Evolutionary conservation across 2,329 filamentous ascomycete genomes (phyloP), one percentile per base, ranked within the genome.

Genomic region (Blumeria hordei): DNA sequence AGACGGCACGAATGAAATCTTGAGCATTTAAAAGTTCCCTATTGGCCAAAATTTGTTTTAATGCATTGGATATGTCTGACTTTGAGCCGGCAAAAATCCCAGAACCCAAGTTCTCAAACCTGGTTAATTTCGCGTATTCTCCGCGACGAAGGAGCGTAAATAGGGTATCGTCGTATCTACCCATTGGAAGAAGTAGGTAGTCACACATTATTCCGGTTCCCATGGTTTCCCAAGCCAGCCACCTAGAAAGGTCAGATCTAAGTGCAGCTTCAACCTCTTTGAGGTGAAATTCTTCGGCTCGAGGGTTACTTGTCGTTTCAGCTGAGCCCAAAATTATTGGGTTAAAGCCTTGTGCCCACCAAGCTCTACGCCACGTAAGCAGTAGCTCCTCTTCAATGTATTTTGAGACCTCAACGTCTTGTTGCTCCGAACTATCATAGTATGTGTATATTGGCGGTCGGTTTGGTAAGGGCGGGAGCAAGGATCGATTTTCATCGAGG

Each of bases 211-310:
- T 69, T 1, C 92, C 92, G 16, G 81, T 82, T 11, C 83, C 83
- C 85, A 94, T 92, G 57, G 83, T 81, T 55, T 86, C 86, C 88
- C 90, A 98, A 0, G 90, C 90, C 58, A 95, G 70, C 88, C 88
- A 95, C 59, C 83, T 75, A 72, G 85, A 80, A 35, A 95, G 64
- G 58, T 93, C 85, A 12, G 69, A 70, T 65, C 82, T 80, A 57
- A 92, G 67, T 1, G 69, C 71, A 0, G 72, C 65, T n/a, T 80
- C 73, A 34, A 88, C 63, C n/a, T 77, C 69, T 56, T 78, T 67
- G 21, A 67, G 65, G 66, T 88, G 81, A 54, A 94, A 70, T 54
- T 80, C 72, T 60, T 80, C 73, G 65, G 90, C 94, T 18, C 85
- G 69, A 0, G 85, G 85, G 64, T 94, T 92, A 63, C 80, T 80